Conservation (phyloP, 2,329 filamentous ascomycete genomes). For the Rosellinia necatrix region DNA sequence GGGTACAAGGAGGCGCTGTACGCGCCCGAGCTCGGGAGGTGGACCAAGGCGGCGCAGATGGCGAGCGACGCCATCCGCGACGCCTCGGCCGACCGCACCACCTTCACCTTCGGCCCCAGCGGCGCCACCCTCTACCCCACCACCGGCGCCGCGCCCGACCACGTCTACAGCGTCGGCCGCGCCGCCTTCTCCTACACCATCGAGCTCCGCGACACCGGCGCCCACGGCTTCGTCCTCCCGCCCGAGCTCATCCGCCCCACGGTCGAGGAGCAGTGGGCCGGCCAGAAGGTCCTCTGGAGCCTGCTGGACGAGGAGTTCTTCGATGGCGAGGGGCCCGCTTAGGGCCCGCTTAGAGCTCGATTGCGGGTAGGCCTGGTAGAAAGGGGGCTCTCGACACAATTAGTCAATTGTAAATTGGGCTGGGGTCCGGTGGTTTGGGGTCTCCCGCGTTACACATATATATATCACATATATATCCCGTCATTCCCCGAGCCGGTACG, state of each 20-base stretch:
- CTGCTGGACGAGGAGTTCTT: slow-evolving; percentile 44
- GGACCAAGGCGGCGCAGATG: slow-evolving; percentile 42
- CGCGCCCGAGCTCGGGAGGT: slow-evolving; percentile 48
- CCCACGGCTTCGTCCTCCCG: slow-evolving; percentile 36
- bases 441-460: too few species aligned
- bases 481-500: too few species aligned
- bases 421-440: too few species aligned
- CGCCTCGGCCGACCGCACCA: slow-evolving; percentile 37
- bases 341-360: too few species aligned
- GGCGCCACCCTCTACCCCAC: slow-evolving; percentile 35
- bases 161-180: slow-evolving; percentile 33
- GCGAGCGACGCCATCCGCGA: slow-evolving; percentile 43
- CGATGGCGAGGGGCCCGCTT: slow-evolving; percentile 35
- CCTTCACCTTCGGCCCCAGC: slow-evolving; percentile 36
- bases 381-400: too few species aligned
- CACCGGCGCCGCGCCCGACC: slow-evolving; percentile 34
- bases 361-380: too few species aligned
- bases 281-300: slow-evolving; percentile 42
- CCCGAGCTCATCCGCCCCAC: slow-evolving; percentile 34
- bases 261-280: slow-evolving; percentile 41
- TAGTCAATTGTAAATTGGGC: too few species aligned
- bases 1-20: slow-evolving; percentile 50
- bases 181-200: slow-evolving; percentile 38
- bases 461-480: too few species aligned
- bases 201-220: slow-evolving; percentile 34